Percentiles rank a stretch among this genome's conserved stretches.
Conservation (phyloP, 2,329 filamentous ascomycete genomes). For the Clarireedia monteithiana region DNA sequence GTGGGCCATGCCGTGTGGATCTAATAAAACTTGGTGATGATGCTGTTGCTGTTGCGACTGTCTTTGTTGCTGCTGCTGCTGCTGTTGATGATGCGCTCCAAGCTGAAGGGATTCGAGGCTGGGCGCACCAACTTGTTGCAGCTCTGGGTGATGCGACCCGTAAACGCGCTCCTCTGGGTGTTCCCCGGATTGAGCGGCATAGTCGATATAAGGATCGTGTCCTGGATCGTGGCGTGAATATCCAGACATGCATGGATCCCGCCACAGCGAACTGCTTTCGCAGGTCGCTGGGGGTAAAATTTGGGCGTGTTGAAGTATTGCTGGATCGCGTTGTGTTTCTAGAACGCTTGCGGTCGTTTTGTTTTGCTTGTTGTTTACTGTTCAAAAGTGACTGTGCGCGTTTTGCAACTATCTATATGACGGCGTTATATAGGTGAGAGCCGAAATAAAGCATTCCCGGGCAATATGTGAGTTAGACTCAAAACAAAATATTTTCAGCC, state of each 20-base stretch:
- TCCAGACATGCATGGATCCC: conserved; percentile 56
- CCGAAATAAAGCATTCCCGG: conserved; percentile 25
- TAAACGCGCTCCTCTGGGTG: conserved; percentile 58
- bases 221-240: conserved; percentile 55
- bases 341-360: conserved; percentile 21
- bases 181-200: conserved; percentile 59
- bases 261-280: conserved; percentile 71
- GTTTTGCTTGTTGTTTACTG: conserved; percentile 24
- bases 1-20: conserved; percentile 45
- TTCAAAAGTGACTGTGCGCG: conserved; percentile 22
- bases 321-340: conserved; percentile 25
- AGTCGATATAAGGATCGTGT: conserved; percentile 61
- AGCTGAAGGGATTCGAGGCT: conserved; percentile 25
- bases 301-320: conserved; percentile 27
- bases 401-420: conserved; percentile 26
- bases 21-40: conserved; percentile 47
- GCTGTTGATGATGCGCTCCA: conserved; percentile 43
- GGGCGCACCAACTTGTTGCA: conserved; percentile 26
- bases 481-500: conserved; percentile 21
- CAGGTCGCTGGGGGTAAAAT: conserved; percentile 57
- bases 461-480: conserved; percentile 19
- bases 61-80: conserved; percentile 46
- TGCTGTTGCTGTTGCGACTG: conserved; percentile 45
- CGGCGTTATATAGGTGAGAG: conserved; percentile 26
- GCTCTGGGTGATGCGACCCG: conserved; percentile 38